Base-by-base conservation (phyloP, 805 yeast genomes). In the Candida qinlingensis region DNA sequence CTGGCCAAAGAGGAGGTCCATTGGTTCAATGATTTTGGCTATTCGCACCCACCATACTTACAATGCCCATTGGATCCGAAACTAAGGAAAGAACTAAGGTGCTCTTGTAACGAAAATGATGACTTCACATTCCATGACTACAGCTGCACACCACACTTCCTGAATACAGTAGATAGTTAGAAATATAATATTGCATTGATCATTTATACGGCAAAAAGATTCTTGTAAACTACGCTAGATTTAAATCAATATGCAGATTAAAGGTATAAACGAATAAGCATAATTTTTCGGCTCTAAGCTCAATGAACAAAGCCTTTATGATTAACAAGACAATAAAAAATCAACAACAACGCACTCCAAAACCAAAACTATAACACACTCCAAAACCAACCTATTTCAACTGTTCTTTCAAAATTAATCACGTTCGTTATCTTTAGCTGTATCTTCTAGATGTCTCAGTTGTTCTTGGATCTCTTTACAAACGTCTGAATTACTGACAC, bases 21-120 rank as follows among this genome's bases (percentile, higher is more conserved):
- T 60, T 81, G 85, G 74, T 85, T 89, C 64, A 81, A 80, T 47
- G 94, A 87, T 63, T 76, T 87, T 52, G 96, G 96, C 40, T 87
- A 88, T 68, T 77, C 63, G 65, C 96, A 87, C 63, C 81, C 76
- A 48, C 95, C 95, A 63, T 73, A 75, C 75, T 70, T 77, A 56
- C 82, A 83, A 67, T 85, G 94, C 74, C 96, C 97, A 4, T 71
- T 83, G 49, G 83, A 85, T 58, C 73, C 75, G 46, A 66, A 67
- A 19, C 72, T 78, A n/a, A 80, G 91, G 65, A 50, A 64, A 41
- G 69, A 73, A 39, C 75, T 79, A 58, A 78, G 75, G 51, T 91
- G 97, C 74, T 76, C 79, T 42, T 91, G 97, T 70, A 73, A 83
- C 56, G 85, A 85, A 48, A 67, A 71, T 13, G 79, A 82, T 31